Base-by-base conservation (phyloP, 352 stramenopile genomes). In the Globisporangium cederbergense region DNA sequence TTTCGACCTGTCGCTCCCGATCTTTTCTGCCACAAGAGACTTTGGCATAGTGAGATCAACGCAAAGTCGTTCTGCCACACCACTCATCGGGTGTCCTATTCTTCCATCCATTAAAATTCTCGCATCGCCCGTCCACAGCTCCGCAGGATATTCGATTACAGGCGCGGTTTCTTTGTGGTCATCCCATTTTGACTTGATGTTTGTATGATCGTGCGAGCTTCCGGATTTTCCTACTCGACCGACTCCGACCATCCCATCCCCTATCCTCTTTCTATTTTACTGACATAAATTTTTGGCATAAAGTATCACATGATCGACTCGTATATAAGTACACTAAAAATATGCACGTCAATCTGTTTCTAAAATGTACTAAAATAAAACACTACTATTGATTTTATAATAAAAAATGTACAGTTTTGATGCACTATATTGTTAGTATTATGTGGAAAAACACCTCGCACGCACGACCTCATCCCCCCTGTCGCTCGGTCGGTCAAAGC, bases 1-100 rank as follows among this genome's bases (percentile, higher is more conserved):
- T 50, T 67, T 64, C 51, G 30, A 45, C 74, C 60, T 70, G 36
- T 66, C 65, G 72, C 68, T 67, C 61, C 61, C 9, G 28, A 34
- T 28, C 64, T 34, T 38, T 36, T 52, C 13, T 40, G 30, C 36
- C 38, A 55, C 58, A 58, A 4, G 0, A 50, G 0, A 10, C 1
- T 51, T 59, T 3, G 22, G 0, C 28, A 38, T 57, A 57, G 25
- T 25, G 16, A 25, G 3, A 11, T 14, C 16, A 0, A 6, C 28
- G 25, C 3, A 11, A 13, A 0, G 4, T 0, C 4, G 3, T 42
- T 11, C 4, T 58, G 30, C 51, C 51, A 58, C 51, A 45, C 18
- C 51, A 58, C 25, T 22, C 3, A 9, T 28, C 8, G 16, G 9
- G 43, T 11, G 30, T 57, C 30, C 16, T 25, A 22, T 43, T 40